A percentile compares a stretch with the other conserved stretches of the same genome.
These are phyloP conservation scores for Ceratobasidium sp. DNA, from an alignment of 1,284 basidiomycete genomes.

Conservation along the genomic window DNA sequence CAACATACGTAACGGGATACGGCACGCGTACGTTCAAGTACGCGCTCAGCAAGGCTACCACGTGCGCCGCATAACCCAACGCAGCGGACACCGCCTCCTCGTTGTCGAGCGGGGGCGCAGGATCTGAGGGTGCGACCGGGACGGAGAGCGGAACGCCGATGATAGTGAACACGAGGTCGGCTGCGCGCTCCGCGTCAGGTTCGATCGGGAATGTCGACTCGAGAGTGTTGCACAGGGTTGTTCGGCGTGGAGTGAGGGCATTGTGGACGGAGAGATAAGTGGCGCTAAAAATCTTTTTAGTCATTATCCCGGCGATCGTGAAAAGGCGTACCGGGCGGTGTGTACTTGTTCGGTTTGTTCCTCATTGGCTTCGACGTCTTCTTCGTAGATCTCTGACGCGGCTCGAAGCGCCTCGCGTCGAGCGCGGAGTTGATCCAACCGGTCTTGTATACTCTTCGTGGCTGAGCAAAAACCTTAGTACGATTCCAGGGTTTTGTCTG, in stretches of 20 bases:
- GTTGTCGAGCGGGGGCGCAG: conserved; percentile 86
- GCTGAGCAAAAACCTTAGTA: not conserved
- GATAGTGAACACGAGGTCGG: conserved; percentile 84
- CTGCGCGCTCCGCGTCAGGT: conserved; percentile 66
- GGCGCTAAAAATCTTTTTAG: conserved; percentile 48
- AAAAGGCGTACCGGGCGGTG: conserved; percentile 35
- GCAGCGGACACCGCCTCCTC: conserved; percentile 86
- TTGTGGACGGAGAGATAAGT: conserved; percentile 58
- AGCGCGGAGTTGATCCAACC: conserved; percentile 47
- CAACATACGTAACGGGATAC: conserved; percentile 88
- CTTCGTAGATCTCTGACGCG: conserved; percentile 46
- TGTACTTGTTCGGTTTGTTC: conserved; percentile 43
- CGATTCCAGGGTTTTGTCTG: not conserved
- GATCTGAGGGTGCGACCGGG: conserved; percentile 73
- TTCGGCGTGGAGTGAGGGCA: conserved; percentile 64
- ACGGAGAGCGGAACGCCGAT: conserved; percentile 84
- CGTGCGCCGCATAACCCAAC: conserved; percentile 84
- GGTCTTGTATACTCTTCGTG: conserved; percentile 44
- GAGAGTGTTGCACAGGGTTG: conserved; percentile 74
- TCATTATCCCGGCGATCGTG: not conserved
- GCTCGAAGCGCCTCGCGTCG: conserved; percentile 46
- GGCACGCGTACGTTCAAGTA: conserved; percentile 79
- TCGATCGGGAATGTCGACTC: conserved; percentile 87
- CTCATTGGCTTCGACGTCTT: conserved; percentile 48
- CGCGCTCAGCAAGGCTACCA: conserved; percentile 78